Base-by-base conservation (phyloP, 257 asterid genomes). In the Salvia hispanica region DNA sequence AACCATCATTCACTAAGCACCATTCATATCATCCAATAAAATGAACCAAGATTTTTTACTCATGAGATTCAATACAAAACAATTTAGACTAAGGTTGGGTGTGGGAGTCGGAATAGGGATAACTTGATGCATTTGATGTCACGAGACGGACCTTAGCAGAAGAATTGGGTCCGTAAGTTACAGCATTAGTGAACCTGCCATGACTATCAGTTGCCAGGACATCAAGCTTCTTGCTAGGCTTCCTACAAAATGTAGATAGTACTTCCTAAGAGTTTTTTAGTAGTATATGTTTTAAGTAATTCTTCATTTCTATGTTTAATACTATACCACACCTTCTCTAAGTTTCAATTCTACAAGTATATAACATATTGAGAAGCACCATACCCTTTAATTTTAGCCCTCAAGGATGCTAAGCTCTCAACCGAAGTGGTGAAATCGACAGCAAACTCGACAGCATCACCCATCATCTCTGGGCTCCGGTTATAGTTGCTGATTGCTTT, bases 391-490 rank as follows among this genome's bases (percentile, higher is more conserved):
- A 88, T 79, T 70, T 78, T 82, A 43, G 77, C 84, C 72, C 78
- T 90, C 72, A 90, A 60, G 37, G 82, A 83, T 7, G 88, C 90
- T 61, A 90, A 73, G 78, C 77, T 90, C 81, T 85, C 86, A 12
- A 79, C 84, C 28, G 97, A 81, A 72, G 94, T 90, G 18, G 83
- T 75, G 58, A 87, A 87, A 82, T 85, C 94, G n/a, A 90, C 87
- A 45, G 85, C 71, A 73, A 90, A 88, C 70, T 90, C 94, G 18
- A 90, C 81, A 13, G 85, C 54, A 67, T 90, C 97, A 2, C 88
- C 81, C 91, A 85, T 84, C 88, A 84, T 83, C 34, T 87, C 90
- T 2, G 94, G 94, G 74, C 96, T 89, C 28, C 96, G 72, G 21
- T 83, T 81, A 25, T 79, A 81, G 36, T 86, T 89, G 87, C 89